Evolutionary conservation across 2,329 filamentous ascomycete genomes (phyloP).

Genomic region (Fusarium zealandicum): DNA sequence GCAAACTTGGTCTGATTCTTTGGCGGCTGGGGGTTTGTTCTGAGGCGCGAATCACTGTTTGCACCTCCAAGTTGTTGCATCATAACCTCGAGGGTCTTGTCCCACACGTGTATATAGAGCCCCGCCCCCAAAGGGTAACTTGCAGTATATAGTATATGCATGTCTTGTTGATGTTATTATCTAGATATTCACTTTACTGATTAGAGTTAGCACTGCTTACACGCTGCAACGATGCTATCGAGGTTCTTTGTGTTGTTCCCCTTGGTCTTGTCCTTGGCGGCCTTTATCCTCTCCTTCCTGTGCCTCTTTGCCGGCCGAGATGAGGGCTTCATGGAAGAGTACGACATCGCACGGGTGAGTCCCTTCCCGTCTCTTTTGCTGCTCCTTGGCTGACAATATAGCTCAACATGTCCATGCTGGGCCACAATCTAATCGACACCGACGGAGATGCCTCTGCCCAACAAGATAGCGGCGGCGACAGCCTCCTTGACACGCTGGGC

Average conservation of each 20-base stretch:
- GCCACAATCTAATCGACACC: slow-evolving; percentile 44
- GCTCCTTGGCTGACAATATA: slow-evolving; percentile 27
- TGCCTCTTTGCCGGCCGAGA: slow-evolving; percentile 51
- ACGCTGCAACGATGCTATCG: slow-evolving; percentile 32
- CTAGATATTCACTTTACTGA: slow-evolving; percentile 14
- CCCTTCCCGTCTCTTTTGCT: no score
- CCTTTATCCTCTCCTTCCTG: slow-evolving; percentile 50
- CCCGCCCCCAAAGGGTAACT: slow-evolving; percentile 9
- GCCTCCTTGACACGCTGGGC: slow-evolving; percentile 41
- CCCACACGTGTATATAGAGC: slow-evolving; percentile 22
- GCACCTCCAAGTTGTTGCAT: slow-evolving; percentile 20
- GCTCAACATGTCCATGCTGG: slow-evolving; percentile 51
- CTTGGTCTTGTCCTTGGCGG: slow-evolving; percentile 48
- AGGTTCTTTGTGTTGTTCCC: slow-evolving; percentile 47
- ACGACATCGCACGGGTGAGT: slow-evolving; percentile 50
- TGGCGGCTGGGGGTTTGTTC: slow-evolving; percentile 10
- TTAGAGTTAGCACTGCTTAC: background rate
- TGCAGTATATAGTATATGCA: no score
- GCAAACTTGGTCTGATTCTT: slow-evolving; percentile 19
- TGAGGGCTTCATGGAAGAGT: slow-evolving; percentile 54
- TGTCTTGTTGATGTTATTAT: background rate
- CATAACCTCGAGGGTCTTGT: slow-evolving; percentile 15
- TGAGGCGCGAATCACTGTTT: slow-evolving; percentile 20
- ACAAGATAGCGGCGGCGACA: slow-evolving; percentile 36
- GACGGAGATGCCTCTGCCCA: slow-evolving; percentile 37